Evolutionary conservation across 2,329 filamentous ascomycete genomes (phyloP), one percentile per base, ranked within the genome.

Genomic region (Sporothrix euskadiensis): DNA sequence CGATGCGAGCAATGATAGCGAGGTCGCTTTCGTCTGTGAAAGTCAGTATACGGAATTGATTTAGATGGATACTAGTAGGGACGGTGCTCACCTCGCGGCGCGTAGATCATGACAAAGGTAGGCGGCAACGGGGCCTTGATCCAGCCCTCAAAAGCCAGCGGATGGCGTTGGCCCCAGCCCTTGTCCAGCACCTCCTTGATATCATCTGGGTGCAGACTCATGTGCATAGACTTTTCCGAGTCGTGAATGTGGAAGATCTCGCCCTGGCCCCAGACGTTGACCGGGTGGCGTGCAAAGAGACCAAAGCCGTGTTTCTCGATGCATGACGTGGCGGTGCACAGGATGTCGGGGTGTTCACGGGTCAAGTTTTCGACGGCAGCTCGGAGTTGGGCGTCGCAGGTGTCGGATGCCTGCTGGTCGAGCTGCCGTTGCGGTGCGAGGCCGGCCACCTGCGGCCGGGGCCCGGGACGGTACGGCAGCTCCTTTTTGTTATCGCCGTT

Each of bases 341-440:
- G 84, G 19, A 81, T 81, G 0, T 82, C 81, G 2, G 84, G 84
- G 77, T 84, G 82, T 9, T 56, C 52, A n/a, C 77, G 78, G 1
- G 79, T 76, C 32, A 93, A 83, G 4, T 80, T 80, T 72, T 86
- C 81, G 68, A 94, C 84, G 1, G 85, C 84, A 0, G 81, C 78
- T 1, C 86, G 84, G 3, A 94, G 84, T 16, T 83, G 80, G n/a
- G 82, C 79, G 80, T 90, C 90, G 79, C 89, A 87, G 16, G 81
- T 79, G 5, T 79, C 73, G 5, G 84, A 85, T 12, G 88, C 88
- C 56, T 85, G 85, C 79, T 97, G 92, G 80, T 91, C 88, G 22
- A 91, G 85, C 81, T 97, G 93, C 2, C 93, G 88, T 78, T 97
- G 93, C 0, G 93, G 93, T 0, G 93, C 93, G 73, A 97, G 93